These are phyloP conservation scores for Schoenoplectus triqueter DNA, from an alignment of 202 grass and related monocot species.

Conservation along the genomic window DNA sequence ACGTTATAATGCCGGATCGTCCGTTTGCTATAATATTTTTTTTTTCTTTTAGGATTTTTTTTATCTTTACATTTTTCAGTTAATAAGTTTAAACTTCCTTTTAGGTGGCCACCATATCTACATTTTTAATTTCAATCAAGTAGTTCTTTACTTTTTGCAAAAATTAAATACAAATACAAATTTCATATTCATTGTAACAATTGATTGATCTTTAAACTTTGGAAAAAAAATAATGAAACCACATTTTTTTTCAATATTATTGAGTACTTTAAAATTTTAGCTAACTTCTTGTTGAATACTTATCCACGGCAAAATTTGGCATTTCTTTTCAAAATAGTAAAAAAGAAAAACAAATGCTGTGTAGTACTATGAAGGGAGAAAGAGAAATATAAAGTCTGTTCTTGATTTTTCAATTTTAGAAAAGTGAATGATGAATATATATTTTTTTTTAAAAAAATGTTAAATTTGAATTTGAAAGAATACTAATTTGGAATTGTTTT, in stretches of 20 bases:
- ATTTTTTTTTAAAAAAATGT: too few species aligned
- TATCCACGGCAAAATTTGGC: not conserved
- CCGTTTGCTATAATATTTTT: not conserved
- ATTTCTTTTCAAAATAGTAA: too few species aligned
- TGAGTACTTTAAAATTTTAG: not conserved
- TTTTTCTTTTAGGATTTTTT: not conserved
- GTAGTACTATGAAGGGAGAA: too few species aligned
- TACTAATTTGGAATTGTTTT: too few species aligned
- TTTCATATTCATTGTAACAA: not conserved
- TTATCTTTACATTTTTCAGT: not conserved
- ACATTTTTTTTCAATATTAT: not conserved
- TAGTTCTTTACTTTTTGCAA: not conserved
- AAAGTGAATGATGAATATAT: too few species aligned
- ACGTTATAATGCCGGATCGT: not conserved
- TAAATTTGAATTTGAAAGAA: too few species aligned
- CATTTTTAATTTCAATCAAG: too few species aligned
- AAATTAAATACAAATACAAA: not conserved
- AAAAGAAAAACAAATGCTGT: too few species aligned
- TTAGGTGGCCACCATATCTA: not conserved
- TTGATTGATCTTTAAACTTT: not conserved
- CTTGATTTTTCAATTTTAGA: too few species aligned
- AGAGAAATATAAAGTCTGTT: too few species aligned
- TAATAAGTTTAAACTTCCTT: not conserved
- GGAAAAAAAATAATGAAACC: not conserved
- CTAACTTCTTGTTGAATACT: not conserved